A percentile compares a stretch with the other conserved stretches of the same genome.
Evolutionary conservation across 768 basidiomycete species (phyloP).

Genomic region (Tricholoma terreum): DNA sequence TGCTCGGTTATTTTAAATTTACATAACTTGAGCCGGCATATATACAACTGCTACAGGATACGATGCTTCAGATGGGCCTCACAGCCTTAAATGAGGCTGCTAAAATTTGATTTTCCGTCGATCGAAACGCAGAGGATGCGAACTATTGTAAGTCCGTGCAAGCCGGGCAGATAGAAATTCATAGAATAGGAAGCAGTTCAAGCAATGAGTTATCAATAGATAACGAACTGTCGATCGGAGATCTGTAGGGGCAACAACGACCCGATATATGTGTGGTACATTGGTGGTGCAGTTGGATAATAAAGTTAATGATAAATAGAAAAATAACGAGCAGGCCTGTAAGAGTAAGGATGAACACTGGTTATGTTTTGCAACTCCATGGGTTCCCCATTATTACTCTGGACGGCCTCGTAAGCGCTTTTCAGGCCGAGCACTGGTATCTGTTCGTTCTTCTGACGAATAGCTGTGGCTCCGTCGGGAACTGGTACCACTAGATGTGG

Average conservation of each 20-base stretch:
- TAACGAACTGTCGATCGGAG: background rate
- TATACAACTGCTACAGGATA: background rate
- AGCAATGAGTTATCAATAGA: background rate
- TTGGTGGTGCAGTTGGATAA: background rate
- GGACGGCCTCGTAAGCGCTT: constrained; percentile 29
- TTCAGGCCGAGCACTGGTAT: constrained; percentile 26
- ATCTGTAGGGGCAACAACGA: background rate
- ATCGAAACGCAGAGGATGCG: background rate
- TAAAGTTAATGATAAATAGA: constrained; percentile 12
- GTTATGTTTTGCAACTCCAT: background rate
- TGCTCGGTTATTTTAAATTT: constrained; percentile 3
- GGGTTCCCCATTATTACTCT: background rate
- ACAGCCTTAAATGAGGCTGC: background rate
- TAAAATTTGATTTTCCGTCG: background rate
- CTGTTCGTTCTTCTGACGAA: constrained; percentile 33
- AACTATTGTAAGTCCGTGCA: background rate
- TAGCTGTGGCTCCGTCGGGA: constrained; percentile 39
- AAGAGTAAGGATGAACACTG: background rate
- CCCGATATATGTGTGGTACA: background rate
- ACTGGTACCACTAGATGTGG: constrained; percentile 39
- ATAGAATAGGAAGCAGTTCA: background rate
- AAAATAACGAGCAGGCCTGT: background rate
- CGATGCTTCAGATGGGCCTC: background rate
- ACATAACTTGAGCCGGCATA: constrained; percentile 2
- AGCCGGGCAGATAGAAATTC: background rate